These are phyloP conservation scores for Flaveria ramosissima DNA, from an alignment of 129 eudicot species.

Conservation along the genomic window DNA sequence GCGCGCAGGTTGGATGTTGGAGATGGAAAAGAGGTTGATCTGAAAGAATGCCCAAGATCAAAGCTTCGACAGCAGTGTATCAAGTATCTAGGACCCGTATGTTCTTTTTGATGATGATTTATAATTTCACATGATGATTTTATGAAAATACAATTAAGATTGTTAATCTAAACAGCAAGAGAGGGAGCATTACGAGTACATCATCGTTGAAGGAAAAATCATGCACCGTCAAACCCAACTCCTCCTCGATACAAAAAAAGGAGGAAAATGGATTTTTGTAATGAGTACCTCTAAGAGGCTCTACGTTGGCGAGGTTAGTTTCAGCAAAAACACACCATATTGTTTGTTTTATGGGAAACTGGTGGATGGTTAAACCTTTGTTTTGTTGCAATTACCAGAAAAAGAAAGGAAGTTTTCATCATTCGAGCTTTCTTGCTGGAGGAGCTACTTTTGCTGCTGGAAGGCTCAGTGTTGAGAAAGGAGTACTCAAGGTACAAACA, in stretches of 20 bases:
- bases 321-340: background rate
- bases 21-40: slow-evolving; percentile 88
- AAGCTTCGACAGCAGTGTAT: slow-evolving; percentile 84
- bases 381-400: slow-evolving; percentile 51
- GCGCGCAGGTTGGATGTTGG: slow-evolving; percentile 85
- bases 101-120: slow-evolving; percentile 24
- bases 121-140: background rate
- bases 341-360: background rate
- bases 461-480: slow-evolving; percentile 68
- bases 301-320: slow-evolving; percentile 77
- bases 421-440: slow-evolving; percentile 96
- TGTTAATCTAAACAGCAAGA: slow-evolving; percentile 60
- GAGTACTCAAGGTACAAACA: slow-evolving; percentile 68
- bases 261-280: slow-evolving; percentile 86
- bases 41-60: slow-evolving; percentile 79
- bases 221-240: slow-evolving; percentile 50
- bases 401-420: slow-evolving; percentile 91
- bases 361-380: background rate
- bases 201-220: slow-evolving; percentile 66
- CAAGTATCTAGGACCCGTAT: slow-evolving; percentile 96
- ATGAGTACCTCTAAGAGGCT: slow-evolving; percentile 73
- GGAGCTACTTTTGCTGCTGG: slow-evolving; percentile 98
- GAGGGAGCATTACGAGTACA: slow-evolving; percentile 75
- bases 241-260: slow-evolving; percentile 61
- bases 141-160: background rate